These are phyloP conservation scores for Pseudohalonectria lignicola DNA, from an alignment of 2,329 filamentous ascomycete genomes.

Conservation along the genomic window DNA sequence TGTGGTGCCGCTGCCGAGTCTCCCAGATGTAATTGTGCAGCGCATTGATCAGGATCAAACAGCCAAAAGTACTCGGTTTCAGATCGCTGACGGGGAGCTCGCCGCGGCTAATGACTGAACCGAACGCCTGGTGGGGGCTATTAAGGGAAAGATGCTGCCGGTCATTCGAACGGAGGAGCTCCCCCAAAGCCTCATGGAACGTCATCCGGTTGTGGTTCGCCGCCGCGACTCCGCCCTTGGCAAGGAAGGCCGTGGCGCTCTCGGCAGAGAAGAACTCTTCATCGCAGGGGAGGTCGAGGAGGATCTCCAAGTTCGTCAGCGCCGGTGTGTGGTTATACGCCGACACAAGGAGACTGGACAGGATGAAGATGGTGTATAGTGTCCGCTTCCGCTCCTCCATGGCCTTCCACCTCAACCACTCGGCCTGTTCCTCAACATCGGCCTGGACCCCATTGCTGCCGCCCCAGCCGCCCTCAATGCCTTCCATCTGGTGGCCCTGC, in stretches of 20 bases:
- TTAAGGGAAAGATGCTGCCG: slow-evolving; percentile 33
- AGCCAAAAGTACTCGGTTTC: slow-evolving; percentile 83
- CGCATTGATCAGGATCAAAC: slow-evolving; percentile 83
- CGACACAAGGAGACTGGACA: slow-evolving; percentile 83
- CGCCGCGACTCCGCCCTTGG: slow-evolving; percentile 60
- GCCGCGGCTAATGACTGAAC: slow-evolving; percentile 29
- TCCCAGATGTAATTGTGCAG: slow-evolving; percentile 99
- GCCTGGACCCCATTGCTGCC: slow-evolving; percentile 16
- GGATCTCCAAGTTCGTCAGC: slow-evolving; percentile 87
- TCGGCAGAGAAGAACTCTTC: slow-evolving; percentile 85
- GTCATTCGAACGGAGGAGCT: slow-evolving; percentile 67
- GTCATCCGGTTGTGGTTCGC: slow-evolving; percentile 61
- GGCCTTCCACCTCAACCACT: slow-evolving; percentile 84
- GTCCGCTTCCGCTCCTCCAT: slow-evolving; percentile 88
- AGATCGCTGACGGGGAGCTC: slow-evolving; percentile 51
- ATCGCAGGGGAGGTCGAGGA: slow-evolving; percentile 80
- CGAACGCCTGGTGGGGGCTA: slow-evolving; percentile 31
- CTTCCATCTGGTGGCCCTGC: slow-evolving; percentile 46
- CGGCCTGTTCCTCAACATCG: slow-evolving; percentile 49
- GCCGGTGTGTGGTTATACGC: slow-evolving; percentile 89
- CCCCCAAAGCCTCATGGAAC: slow-evolving; percentile 74
- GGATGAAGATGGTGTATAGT: slow-evolving; percentile 78
- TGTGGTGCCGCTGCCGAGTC: slow-evolving; percentile 80
- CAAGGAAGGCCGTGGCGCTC: slow-evolving; percentile 68
- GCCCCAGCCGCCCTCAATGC: slow-evolving; percentile 35